Base-by-base conservation (phyloP, 352 stramenopile genomes). In the Globisporangium camurandrum region DNA sequence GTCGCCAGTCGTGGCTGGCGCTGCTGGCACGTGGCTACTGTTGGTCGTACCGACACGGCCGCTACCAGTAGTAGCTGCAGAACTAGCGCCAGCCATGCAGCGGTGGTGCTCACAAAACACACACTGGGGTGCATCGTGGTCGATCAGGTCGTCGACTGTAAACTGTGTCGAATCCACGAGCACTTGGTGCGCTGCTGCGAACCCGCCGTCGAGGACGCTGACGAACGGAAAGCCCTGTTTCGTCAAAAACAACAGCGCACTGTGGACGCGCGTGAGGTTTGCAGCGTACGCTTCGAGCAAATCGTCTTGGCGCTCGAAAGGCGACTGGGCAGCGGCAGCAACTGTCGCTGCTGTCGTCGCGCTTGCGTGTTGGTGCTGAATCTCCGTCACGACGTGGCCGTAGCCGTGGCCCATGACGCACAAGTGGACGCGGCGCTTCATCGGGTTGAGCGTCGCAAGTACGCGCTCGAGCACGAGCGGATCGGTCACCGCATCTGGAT, bases 341-440 rank as follows among this genome's bases (percentile, higher is more conserved):
- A n/a, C n/a, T 66, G 62, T 28, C 62, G 33, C 27, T 22, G 24
- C 30, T 56, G 51, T 20, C 8, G 8, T 12, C 14, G 49, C 33
- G 1, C n/a, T 22, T 16, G 65, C 26, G 0, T 46, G 43, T n/a
- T 66, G 51, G 33, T 75, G 61, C 12, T 67, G 73, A 19, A 89
- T 41, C 24, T 86, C 73, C 45, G 74, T 59, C 0, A 75, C 78
- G 49, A 88, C 66, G 50, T 86, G 68, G 8, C 69, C 72, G 51
- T 87, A 86, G 12, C 82, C 82, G 24, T 90, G 71, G 6, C 80
- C 80, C 75, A 93, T 86, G 34, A 93, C 74, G 24, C 71, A 86
- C 46, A 93, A 59, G 51, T 93, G 82, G 22, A 89, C 66, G 19
- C 66, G 74, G 27, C 36, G 64, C 57, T 88, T 85, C 9, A 90